Base-by-base conservation (phyloP, 1,284 basidiomycete genomes). In the Cryptococcus sp. region DNA sequence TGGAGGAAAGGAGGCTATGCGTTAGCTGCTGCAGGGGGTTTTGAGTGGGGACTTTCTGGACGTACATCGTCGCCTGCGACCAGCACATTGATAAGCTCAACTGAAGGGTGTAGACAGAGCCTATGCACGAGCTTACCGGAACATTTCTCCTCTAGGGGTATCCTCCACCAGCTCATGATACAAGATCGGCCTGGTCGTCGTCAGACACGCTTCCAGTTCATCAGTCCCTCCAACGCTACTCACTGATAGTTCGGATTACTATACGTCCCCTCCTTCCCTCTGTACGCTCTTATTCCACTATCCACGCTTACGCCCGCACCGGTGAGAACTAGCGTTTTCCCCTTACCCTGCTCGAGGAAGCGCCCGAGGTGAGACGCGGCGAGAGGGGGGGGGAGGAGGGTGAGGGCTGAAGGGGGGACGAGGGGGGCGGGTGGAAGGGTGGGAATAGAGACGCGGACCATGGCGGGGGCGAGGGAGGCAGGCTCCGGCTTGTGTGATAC, bases 231-330 rank as follows among this genome's bases (percentile, higher is more conserved):
- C 5, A 35, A 11, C 28, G 21, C 5, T 7, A 79, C 84, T 64
- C 68, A 91, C 90, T 86, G 87, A 79, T 91, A 94, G 76, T 92
- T 90, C 7, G 90, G 91, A 73, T 93, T 92, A 82, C 88, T 85
- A 77, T 93, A 93, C 61, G 85, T 80, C 23, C 91, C 90, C 68
- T 91, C 87, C 59, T 82, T 81, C 3, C 89, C 90, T 60, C 90
- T 80, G 75, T 94, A 93, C 15, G 91, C 91, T 62, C 90, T 81
- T 57, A 96, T 93, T 28, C 92, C 92, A 18, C 87, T 89, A 72
- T 96, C 92, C 20, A 95, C 92, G 70, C 88, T 91, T 57, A 95
- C 88, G 4, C 93, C 92, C 0, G 92, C 92, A 0, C 92, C 92
- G 0, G 91, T 94, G 50, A 97, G 72, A 5, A 93, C 78, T 0